These are phyloP conservation scores for Mycena amicta DNA, from an alignment of 768 basidiomycete species.

Conservation along the genomic window DNA sequence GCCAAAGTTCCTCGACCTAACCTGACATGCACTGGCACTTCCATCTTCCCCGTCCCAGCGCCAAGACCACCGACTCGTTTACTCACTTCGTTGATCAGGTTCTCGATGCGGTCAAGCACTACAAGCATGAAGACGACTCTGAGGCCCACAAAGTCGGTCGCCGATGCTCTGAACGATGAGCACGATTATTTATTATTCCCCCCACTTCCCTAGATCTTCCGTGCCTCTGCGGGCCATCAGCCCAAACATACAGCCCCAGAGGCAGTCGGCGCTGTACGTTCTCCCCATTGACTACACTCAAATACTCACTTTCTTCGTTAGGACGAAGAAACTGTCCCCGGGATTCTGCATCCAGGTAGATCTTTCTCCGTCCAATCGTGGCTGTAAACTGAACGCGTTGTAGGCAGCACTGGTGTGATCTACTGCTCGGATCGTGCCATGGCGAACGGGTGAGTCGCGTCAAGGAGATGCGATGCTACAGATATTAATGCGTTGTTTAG, in stretches of 20 bases:
- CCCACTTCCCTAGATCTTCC: conserved; percentile 73
- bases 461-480: not conserved
- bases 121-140: conserved; percentile 79
- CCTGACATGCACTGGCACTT: conserved; percentile 41
- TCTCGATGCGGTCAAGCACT: conserved; percentile 64
- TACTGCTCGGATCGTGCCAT: conserved; percentile 95
- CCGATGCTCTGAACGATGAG: no score
- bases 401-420: conserved; percentile 60
- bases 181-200: no score
- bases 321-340: conserved; percentile 90
- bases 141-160: conserved; percentile 78
- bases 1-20: conserved; percentile 20
- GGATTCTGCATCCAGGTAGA: conserved; percentile 75
- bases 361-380: conserved; percentile 38
- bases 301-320: conserved; percentile 28
- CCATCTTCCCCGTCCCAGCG: conserved; percentile 41
- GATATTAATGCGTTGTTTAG: not conserved
- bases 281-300: no score
- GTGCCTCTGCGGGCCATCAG: conserved; percentile 69
- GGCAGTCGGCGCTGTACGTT: conserved; percentile 67
- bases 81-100: conserved; percentile 61
- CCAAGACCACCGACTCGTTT: conserved; percentile 36
- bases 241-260: conserved; percentile 67
- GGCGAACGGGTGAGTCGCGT: conserved; percentile 64
- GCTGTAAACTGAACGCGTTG: conserved; percentile 2